Base-by-base conservation (phyloP, 1,284 basidiomycete species). In the Taiwanofungus camphoratus region DNA sequence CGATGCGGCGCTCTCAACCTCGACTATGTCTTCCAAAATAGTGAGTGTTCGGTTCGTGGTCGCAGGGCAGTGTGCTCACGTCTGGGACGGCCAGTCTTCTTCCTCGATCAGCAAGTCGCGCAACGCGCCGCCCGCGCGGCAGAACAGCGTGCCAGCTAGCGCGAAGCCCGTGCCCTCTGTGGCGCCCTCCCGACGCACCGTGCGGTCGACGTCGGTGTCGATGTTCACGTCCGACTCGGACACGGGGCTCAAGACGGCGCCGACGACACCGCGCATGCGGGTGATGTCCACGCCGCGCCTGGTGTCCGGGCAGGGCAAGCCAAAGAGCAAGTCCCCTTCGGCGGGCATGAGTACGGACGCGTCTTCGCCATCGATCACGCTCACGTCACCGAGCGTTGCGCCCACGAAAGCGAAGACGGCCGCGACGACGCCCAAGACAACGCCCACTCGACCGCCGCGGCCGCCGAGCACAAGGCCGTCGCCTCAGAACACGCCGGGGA, bases 211-310 rank as follows among this genome's bases (percentile, higher is more conserved):
- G 21, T 57, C 59, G 5, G 39, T 54, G n/a, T 60, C 64, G 26
- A 49, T 62, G 29, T 55, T 58, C 39, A 53, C 58, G 32, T 36
- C 50, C 31, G 55, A 50, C 42, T 48, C 58, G 51, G 48, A 57
- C 42, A 39, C 48, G 42, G 36, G 52, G 5, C 56, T 55, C 42
- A 58, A 62, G 48, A 53, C 49, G 46, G 53, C 40, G 46, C 49
- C 47, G 57, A 57, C 66, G 9, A 59, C 58, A 9, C 65, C 70
- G 51, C 62, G 65, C 42, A 48, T 57, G 55, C 58, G 65, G 51
- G 55, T 61, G 21, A 50, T 54, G 53, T 62, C 58, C 39, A 55
- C 60, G 44, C 51, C 55, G 15, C 48, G 43, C 35, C 40, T 49
- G 13, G 31, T 31, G 8, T 27, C 52, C 12, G 31, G 52, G 9